Percentiles rank a stretch among this genome's conserved stretches.
These are phyloP conservation scores for Tulasnella sp. DNA, from an alignment of 768 basidiomycete species.

Conservation along the genomic window DNA sequence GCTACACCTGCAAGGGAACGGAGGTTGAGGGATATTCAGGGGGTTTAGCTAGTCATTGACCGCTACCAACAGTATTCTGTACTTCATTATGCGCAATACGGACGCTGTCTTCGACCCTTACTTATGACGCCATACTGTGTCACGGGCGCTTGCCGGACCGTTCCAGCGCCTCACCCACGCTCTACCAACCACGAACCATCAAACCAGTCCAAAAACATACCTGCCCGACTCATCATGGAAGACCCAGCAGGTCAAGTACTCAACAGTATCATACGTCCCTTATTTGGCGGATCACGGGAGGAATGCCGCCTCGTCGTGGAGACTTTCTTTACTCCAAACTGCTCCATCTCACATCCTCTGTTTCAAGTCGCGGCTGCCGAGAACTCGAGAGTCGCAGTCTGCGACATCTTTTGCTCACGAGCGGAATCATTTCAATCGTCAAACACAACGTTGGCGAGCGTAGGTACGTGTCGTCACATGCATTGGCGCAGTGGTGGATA, in stretches of 20 bases:
- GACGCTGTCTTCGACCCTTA: neutral
- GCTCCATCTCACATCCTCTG: slow-evolving; percentile 1
- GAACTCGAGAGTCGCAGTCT: neutral
- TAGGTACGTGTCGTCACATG: neutral
- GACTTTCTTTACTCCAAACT: neutral
- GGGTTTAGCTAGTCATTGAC: slow-evolving; percentile 1
- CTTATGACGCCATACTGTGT: neutral
- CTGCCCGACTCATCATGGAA: neutral
- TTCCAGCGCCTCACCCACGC: neutral
- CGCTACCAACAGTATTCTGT: neutral
- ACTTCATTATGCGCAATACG: neutral
- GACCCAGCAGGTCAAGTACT: slow-evolving; percentile 5
- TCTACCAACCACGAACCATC: neutral
- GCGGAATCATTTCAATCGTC: neutral
- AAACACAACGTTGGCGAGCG: neutral
- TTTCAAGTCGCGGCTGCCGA: neutral
- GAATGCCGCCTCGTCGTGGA: neutral
- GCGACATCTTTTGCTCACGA: neutral
- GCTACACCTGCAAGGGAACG: slow-evolving; percentile 51
- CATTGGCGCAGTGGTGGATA: neutral
- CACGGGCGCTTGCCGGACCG: neutral
- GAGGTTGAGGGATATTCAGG: slow-evolving; percentile 37
- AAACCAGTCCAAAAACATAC: neutral
- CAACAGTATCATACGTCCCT: neutral
- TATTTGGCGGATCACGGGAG: neutral